Base-by-base conservation (phyloP, 805 yeast species). In the Wickerhamomyces kurtzmanii region DNA sequence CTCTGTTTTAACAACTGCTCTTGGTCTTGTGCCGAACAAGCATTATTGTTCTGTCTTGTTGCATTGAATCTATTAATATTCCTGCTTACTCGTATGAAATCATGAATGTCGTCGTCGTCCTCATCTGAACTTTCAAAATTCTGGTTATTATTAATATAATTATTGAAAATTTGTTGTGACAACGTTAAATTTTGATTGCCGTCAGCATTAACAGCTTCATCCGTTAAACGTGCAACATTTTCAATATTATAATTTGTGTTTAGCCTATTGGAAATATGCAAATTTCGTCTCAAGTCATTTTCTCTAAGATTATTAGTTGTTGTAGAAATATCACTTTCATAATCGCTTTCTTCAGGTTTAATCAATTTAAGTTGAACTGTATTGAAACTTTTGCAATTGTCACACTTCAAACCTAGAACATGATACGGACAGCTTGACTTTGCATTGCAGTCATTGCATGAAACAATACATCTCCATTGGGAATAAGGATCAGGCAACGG, bases 371-470 rank as follows among this genome's bases (percentile, higher is more conserved):
- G 39, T 47, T 83, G 89, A 33, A 72, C 73, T 3, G 96, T 87
- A 51, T 87, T 87, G 52, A 86, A 87, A 47, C 94, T 80, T 32
- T 70, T 67, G 54, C 96, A 87, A 48, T 78, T 85, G 39, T 76
- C 79, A 52, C 97, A 87, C 49, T 79, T 81, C 36, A 85, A 62
- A 1, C 97, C 97, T 41, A 87, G 54, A 28, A 86, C 75, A 53
- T 87, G 96, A 53, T 80, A 87, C 9, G 68, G 57, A 12, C 78
- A 76, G 34, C 74, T 69, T 15, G 86, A 73, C 53, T 79, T 80
- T 12, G 91, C 89, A 30, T 75, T 75, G 53, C 97, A 87, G 53
- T 87, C 97, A 50, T 82, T 80, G 55, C 94, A 82, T 34, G 75
- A 65, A 9, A 86, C 65, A 24, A 81, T 67, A 40, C 86, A 76